These are phyloP conservation scores for Tilletia setariae DNA, from an alignment of 1,284 basidiomycete genomes.

Conservation along the genomic window DNA sequence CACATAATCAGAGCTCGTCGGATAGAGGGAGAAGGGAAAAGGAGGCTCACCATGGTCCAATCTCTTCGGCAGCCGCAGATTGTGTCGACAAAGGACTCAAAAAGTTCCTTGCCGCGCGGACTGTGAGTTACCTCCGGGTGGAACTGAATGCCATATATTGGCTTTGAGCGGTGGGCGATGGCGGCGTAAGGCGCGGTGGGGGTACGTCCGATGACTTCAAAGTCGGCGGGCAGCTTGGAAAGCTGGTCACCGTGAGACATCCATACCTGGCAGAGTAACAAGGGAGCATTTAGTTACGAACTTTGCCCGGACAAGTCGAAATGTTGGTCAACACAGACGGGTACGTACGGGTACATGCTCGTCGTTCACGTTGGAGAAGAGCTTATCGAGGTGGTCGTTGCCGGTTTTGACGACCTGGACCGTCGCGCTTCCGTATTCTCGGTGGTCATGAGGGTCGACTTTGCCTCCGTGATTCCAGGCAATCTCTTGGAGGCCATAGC, in stretches of 20 bases:
- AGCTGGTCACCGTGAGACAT: slow-evolving; percentile 99
- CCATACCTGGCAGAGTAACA: slow-evolving; percentile 71
- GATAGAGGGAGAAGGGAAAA: neutral
- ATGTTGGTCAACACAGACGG: slow-evolving; percentile 8
- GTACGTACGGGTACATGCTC: slow-evolving; percentile 56
- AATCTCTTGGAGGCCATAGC: slow-evolving; percentile 98
- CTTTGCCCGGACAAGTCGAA: no score
- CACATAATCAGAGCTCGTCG: neutral
- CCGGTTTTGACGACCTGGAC: slow-evolving; percentile 72
- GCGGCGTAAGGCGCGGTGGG: slow-evolving; percentile 87
- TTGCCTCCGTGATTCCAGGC: slow-evolving; percentile 83
- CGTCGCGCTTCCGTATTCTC: slow-evolving; percentile 91
- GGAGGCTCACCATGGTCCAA: slow-evolving; percentile 79
- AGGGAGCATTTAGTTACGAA: no score
- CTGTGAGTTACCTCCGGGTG: slow-evolving; percentile 98
- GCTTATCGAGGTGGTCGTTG: slow-evolving; percentile 62
- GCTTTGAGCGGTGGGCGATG: slow-evolving; percentile 82
- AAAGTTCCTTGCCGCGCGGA: slow-evolving; percentile 82
- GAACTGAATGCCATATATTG: slow-evolving; percentile 96
- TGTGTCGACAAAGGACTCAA: slow-evolving; percentile 74
- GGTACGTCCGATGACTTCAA: slow-evolving; percentile 84
- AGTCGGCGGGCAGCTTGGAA: slow-evolving; percentile 73
- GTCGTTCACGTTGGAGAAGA: slow-evolving; percentile 80
- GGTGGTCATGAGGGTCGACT: slow-evolving; percentile 82
- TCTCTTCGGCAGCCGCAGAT: slow-evolving; percentile 78